Base-by-base conservation (phyloP, 164 flowering plant genomes). In the Magnolia officinalis region DNA sequence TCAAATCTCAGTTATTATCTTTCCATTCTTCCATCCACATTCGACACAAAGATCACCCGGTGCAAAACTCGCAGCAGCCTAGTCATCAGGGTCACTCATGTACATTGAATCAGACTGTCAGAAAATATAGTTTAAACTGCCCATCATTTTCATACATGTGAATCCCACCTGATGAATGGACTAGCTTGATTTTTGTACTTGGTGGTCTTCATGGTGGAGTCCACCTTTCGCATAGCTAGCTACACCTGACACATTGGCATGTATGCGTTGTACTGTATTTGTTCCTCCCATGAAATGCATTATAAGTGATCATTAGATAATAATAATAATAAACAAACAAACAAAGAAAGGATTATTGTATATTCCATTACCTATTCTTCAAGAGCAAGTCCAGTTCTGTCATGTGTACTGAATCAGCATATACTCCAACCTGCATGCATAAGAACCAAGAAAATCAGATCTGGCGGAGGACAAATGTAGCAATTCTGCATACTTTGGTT, bases 341-440 rank as follows among this genome's bases (percentile, higher is more conserved):
- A 37, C 4, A 37, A 13, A 29, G 49, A 68, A 10, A 16, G 49
- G 18, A 5, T 37, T 37, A 37, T 37, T 37, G n/a, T 5, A 66
- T 45, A 8, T 64, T 49, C 65, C 50, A 16, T 74, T 72, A 90
- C 93, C 91, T 85, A 79, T 78, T 88, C 82, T 88, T 90, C 76
- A 90, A 19, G n/a, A 91, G 87, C 83, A 88, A 64, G 79, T 86
- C 86, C 31, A 92, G 80, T 79, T 89, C 94, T 14, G 80, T 6
- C 96, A 92, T 87, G 82, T 79, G 89, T 50, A 89, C 87, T 24
- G 91, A 83, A 69, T 90, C 84, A 31, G 81, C 80, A 84, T 90
- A 91, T 49, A 87, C 92, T 78, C 91, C 92, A 76, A 68, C 86
- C 98, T 93, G 85, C 83, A 72, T 11, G 51, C 1, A 2, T 19